Conservation (phyloP, 2,329 filamentous ascomycete genomes). For the Amauroascus niger region DNA sequence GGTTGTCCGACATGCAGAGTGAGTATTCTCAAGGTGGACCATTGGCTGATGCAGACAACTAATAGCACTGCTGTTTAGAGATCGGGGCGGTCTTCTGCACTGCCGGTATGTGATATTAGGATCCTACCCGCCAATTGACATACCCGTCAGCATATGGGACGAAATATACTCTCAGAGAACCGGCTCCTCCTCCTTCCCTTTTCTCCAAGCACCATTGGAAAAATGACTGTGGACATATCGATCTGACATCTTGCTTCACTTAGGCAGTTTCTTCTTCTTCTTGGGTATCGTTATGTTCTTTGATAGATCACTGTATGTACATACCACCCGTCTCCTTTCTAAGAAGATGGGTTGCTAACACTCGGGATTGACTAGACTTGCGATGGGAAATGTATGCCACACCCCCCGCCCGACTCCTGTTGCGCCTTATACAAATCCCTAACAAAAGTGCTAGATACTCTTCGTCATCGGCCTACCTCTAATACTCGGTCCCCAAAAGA, state of each 20-base stretch:
- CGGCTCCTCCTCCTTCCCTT: not conserved
- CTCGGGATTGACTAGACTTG: constrained; percentile 52
- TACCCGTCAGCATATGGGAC: not conserved
- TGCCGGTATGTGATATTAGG: constrained; percentile 61
- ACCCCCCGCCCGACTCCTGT: constrained; percentile 8
- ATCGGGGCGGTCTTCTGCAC: constrained; percentile 97
- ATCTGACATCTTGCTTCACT: constrained; percentile 4
- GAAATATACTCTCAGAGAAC: not conserved
- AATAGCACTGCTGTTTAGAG: constrained; percentile 49
- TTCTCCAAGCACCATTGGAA: not conserved
- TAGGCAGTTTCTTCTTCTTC: constrained; percentile 89
- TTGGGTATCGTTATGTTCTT: constrained; percentile 95
- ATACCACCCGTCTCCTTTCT: constrained; percentile 26
- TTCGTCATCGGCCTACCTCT: constrained; percentile 94
- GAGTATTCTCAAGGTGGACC: constrained; percentile 32
- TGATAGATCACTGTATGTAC: constrained; percentile 90
- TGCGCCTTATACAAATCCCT: not conserved
- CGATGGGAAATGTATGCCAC: constrained; percentile 80
- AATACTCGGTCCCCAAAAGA: constrained; percentile 88
- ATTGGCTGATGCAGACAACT: no score
- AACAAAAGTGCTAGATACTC: constrained; percentile 59
- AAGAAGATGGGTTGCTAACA: constrained; percentile 10
- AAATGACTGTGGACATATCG: not conserved
- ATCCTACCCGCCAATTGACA: not conserved
- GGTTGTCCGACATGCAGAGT: constrained; percentile 95